phyloP scores from a whole-genome alignment of 345 rosid species.

The Firmiana major region DNA sequence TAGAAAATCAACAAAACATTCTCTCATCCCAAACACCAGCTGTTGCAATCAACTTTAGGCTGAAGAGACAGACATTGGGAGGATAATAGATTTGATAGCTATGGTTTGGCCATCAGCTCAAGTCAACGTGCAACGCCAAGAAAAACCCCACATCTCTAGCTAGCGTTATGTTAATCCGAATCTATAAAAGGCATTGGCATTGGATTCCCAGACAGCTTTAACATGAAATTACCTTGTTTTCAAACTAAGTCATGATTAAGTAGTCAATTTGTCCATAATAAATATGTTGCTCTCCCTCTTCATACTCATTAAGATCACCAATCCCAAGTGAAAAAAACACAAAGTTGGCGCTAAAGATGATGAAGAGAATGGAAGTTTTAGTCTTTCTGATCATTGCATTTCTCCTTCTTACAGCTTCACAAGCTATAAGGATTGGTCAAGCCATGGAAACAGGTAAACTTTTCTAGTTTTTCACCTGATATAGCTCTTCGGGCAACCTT shows the following conservation, averaged over 20 bases:
- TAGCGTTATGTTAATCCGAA: background rate
- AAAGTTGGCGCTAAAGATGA: background rate
- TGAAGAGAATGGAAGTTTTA: conserved; percentile 13
- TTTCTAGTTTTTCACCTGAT: background rate
- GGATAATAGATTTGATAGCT: background rate
- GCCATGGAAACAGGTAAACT: conserved; percentile 22
- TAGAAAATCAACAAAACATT: conserved; percentile 2
- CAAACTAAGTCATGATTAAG: conserved; percentile 26
- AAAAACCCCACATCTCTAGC: background rate
- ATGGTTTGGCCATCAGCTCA: background rate
- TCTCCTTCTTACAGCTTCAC: background rate
- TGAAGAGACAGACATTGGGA: background rate
- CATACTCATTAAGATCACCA: too few relatives aligned
- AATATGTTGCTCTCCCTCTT: background rate
- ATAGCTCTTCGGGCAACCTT: background rate
- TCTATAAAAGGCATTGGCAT: conserved; percentile 17
- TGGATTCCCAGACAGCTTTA: conserved; percentile 36
- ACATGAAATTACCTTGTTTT: conserved; percentile 3
- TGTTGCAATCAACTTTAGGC: conserved; percentile 8
- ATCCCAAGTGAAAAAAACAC: background rate
- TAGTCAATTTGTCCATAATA: conserved; percentile 3
- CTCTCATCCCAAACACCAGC: background rate
- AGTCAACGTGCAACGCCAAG: conserved; percentile 27
- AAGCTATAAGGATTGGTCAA: background rate
- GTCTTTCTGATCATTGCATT: conserved; percentile 9